These are phyloP conservation scores for Phyllosticta citribraziliensis DNA, from an alignment of 2,329 filamentous ascomycete genomes.

Conservation along the genomic window DNA sequence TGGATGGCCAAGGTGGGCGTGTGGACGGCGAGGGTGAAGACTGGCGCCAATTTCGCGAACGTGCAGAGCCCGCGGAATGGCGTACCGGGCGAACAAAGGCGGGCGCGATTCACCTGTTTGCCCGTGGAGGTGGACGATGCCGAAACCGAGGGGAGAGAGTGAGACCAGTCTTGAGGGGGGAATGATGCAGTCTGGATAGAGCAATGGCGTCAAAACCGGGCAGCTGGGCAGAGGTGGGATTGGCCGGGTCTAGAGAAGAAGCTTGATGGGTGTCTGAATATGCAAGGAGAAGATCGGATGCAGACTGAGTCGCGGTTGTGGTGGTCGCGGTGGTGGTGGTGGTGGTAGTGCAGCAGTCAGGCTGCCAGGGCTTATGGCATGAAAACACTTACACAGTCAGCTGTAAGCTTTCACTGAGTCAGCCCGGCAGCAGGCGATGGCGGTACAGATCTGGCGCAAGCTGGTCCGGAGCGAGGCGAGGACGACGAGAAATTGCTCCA, in stretches of 20 bases:
- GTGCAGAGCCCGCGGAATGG: conserved; percentile 4
- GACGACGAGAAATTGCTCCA: neutral
- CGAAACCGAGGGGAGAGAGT: conserved; percentile 8
- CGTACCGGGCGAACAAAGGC: conserved; percentile 6
- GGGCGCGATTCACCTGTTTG: neutral
- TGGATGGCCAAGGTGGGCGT: neutral
- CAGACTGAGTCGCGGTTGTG: conserved; percentile 9
- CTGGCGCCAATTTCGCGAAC: conserved; percentile 9
- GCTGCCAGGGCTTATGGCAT: neutral
- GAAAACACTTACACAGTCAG: conserved; percentile 10
- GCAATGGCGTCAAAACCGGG: conserved; percentile 10
- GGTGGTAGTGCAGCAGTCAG: neutral
- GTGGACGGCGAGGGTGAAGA: neutral
- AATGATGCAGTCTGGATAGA: conserved; percentile 9
- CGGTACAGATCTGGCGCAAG: conserved; percentile 3
- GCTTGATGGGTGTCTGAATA: conserved; percentile 10
- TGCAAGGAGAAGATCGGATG: conserved; percentile 11
- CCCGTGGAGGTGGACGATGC: conserved; percentile 4
- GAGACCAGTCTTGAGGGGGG: conserved; percentile 8
- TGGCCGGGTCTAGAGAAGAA: conserved; percentile 9
- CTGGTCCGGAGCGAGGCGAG: neutral
- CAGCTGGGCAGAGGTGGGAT: conserved; percentile 7
- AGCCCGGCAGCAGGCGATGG: neutral
- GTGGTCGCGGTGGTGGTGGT: conserved; percentile 4
- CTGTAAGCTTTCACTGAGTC: conserved; percentile 11